Base-by-base conservation (phyloP, 139 green algal genomes). In the Auxenochlorella pyrenoidosa region DNA sequence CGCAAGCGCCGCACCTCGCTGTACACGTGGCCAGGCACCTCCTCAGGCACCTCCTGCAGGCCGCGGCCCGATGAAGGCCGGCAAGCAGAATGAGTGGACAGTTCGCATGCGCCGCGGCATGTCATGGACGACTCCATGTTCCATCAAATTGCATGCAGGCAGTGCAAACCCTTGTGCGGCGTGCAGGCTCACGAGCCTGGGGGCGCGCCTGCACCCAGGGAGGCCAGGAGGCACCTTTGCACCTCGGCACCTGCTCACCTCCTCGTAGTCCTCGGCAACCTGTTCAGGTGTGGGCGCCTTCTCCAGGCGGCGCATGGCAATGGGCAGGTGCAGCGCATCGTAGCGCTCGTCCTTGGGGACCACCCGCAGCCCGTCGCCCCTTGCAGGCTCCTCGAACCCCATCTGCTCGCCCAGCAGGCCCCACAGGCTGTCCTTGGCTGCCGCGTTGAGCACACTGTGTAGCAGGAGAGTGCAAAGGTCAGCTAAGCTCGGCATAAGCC, bases 21-120 rank as follows among this genome's bases (percentile, higher is more conserved):
- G 38, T 63, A 81, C 41, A 81, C 59, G 75, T 81, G 75, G 75
- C 40, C 41, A 34, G 75, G 75, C 43, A 81, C 75, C 41, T 81
- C 43, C 6, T 81, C 75, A 1, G 43, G 75, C 22, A 81, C 75
- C 41, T 63, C 26, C 75, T 59, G 75, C 75, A 65, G 24, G 26
- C 40, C 40, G 38, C 73, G 38, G n/a, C 38, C 15, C 15, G 38
- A 2, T 12, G 30, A 12, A 44, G 12, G n/a, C n/a, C n/a, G n/a
- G n/a, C n/a, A n/a, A n/a, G n/a, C n/a, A n/a, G n/a, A n/a, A n/a
- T n/a, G n/a, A n/a, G n/a, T n/a, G n/a, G n/a, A n/a, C n/a, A n/a
- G n/a, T n/a, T n/a, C n/a, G n/a, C n/a, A n/a, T n/a, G n/a, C n/a
- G n/a, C n/a, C n/a, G n/a, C n/a, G n/a, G n/a, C n/a, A n/a, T n/a